Evolutionary conservation across 768 basidiomycete species (phyloP).

Genomic region (Suillus brevipes): DNA sequence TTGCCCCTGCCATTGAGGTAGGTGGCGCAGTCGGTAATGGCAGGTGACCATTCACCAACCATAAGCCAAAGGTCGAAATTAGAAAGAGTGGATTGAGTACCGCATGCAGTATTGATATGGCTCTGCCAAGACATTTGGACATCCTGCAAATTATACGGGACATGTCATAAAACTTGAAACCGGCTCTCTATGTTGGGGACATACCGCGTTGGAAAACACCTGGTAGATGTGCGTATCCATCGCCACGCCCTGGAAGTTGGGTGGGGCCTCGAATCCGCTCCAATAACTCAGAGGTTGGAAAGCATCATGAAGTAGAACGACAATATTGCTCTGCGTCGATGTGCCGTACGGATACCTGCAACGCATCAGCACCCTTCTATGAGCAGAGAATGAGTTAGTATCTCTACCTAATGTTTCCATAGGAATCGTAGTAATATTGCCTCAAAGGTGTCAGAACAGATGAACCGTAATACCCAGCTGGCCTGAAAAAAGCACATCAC

Average conservation of each 20-base stretch:
- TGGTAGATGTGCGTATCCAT: constrained; percentile 84
- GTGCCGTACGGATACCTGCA: constrained; percentile 43
- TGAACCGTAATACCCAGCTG: constrained; percentile 65
- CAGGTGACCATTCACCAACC: constrained; percentile 88
- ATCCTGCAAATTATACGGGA: constrained; percentile 31
- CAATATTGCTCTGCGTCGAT: constrained; percentile 50
- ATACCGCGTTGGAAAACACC: constrained; percentile 61
- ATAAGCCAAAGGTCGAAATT: constrained; percentile 72
- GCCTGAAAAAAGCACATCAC: constrained; percentile 42
- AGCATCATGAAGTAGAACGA: constrained; percentile 75
- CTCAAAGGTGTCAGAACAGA: constrained; percentile 48
- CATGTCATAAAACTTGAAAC: not conserved
- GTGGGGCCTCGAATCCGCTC: constrained; percentile 58
- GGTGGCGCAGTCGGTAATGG: constrained; percentile 63
- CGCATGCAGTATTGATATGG: constrained; percentile 66
- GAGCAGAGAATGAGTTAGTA: not conserved
- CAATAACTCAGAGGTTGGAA: constrained; percentile 76
- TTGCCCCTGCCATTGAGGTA: constrained; percentile 77
- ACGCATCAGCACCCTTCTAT: constrained; percentile 6
- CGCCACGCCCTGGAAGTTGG: constrained; percentile 61
- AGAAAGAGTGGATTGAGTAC: constrained; percentile 43
- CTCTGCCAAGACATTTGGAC: constrained; percentile 47
- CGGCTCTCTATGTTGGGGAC: constrained; percentile 18
- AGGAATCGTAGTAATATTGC: constrained; percentile 77
- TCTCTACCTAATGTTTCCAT: constrained; percentile 64